phyloP scores from a whole-genome alignment of 163 green algal species.

The Chlorella variabilis region DNA sequence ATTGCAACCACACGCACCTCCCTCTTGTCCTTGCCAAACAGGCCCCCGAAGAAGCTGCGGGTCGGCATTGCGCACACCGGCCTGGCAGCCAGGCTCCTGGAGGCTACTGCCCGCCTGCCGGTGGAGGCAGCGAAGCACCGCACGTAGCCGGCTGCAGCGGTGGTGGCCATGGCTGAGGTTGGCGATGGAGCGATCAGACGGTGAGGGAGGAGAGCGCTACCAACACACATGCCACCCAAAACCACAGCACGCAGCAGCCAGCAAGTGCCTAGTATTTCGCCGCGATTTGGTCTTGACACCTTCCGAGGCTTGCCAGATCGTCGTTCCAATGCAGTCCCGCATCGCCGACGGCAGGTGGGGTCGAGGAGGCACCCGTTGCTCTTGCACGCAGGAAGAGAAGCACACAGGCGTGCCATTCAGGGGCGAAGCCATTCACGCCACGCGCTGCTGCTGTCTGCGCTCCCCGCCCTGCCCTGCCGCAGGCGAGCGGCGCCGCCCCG shows the following conservation, averaged over 20 bases:
- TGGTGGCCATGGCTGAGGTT: background rate
- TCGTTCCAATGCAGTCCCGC: conserved; percentile 12
- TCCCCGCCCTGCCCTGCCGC: background rate
- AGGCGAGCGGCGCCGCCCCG: conserved; percentile 30
- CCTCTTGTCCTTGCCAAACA: conserved; percentile 18
- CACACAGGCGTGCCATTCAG: too few relatives aligned
- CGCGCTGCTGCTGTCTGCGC: too few relatives aligned
- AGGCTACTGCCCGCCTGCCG: background rate
- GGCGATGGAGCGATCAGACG: too few relatives aligned
- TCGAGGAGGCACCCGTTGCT: too few relatives aligned
- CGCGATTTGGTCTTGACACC: too few relatives aligned
- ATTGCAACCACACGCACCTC: conserved; percentile 8
- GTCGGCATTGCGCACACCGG: background rate
- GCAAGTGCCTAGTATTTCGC: too few relatives aligned
- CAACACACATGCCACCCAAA: too few relatives aligned
- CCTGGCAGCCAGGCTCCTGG: background rate
- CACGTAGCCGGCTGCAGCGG: background rate
- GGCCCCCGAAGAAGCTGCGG: conserved; percentile 6
- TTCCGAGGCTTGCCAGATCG: too few relatives aligned
- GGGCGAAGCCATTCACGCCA: too few relatives aligned
- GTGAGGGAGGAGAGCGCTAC: too few relatives aligned
- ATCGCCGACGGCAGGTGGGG: conserved; percentile 1
- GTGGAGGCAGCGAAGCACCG: background rate
- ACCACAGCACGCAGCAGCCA: too few relatives aligned
- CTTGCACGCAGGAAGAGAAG: too few relatives aligned